Evolutionary conservation across 371 early-diverging fungal species (phyloP), one percentile per base, ranked within the genome.

Genomic region (Lichtheimia corymbifera): DNA sequence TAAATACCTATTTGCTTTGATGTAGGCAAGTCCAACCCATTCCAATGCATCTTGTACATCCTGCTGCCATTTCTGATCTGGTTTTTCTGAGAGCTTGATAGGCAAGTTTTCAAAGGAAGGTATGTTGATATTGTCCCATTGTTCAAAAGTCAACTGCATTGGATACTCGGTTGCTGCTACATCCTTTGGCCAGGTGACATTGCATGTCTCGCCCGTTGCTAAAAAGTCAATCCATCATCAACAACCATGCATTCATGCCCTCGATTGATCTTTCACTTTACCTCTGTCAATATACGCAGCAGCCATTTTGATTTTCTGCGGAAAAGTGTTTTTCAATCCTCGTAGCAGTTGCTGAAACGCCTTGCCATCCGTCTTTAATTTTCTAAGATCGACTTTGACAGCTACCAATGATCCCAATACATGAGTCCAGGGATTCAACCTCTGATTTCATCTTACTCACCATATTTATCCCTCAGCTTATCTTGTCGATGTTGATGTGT

Each of bases 1-100:
- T 69, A 25, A 20, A 6, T 56, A 81, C 80, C 88, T 73, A 41
- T 73, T 76, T 2, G 86, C 75, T 61, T 78, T 77, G 24, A 82
- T 61, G 25, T 77, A 55, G 3, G 77, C 81, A 66, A 88, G 71
- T 4, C 89, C 89, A 41, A 88, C 53, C 89, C 89, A 88, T 62
- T 88, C 88, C 14, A 80, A 64, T 12, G 84, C 68, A 22, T 82
- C 74, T n/a, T 73, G 41, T 2, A 72, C 74, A 17, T 73, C 58
- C 9, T 60, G 56, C 47, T 68, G 72, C 83, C 81, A 80, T 42
- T 49, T n/a, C 18, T 53, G 12, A 20, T 69, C 56, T n/a, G 47
- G 50, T 47, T 53, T 62, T 22, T 51, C 40, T 54, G 54, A 61
- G 52, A 62, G 50, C 30, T 69, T 17, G 66, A 64, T 51, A 27